Percentiles rank a stretch among this genome's conserved stretches.
Evolutionary conservation across 1,139 yeast genomes (phyloP).

Genomic region (Lizanozyma gosingica): DNA sequence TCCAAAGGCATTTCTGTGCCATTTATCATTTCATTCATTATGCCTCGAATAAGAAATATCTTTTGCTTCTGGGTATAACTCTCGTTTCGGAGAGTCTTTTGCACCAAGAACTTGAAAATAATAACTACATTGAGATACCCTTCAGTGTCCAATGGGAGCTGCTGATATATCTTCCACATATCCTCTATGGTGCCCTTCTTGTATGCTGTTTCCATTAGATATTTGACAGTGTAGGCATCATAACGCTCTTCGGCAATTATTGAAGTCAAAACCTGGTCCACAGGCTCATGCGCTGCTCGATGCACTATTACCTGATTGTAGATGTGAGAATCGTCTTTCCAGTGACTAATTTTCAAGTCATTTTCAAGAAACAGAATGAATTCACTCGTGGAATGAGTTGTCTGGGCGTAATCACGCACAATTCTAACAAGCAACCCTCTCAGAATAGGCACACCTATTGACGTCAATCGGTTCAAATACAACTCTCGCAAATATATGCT

Average conservation of each 20-base stretch:
- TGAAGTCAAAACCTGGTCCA: constrained; percentile 4
- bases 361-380: constrained; percentile 24
- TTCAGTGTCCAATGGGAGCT: background rate
- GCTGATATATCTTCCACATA: background rate
- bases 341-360: constrained; percentile 21
- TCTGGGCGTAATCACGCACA: constrained; percentile 27
- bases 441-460: constrained; percentile 26
- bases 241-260: constrained; percentile 1
- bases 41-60: constrained; percentile 15
- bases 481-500: constrained; percentile 31
- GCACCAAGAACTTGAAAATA: background rate
- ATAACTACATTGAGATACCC: background rate
- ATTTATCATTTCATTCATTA: constrained; percentile 17
- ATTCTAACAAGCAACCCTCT: constrained; percentile 21
- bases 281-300: background rate
- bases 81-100: background rate
- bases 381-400: constrained; percentile 19
- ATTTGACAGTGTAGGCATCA: constrained; percentile 11
- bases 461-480: constrained; percentile 23
- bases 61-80: constrained; percentile 1
- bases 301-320: constrained; percentile 19
- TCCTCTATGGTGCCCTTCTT: constrained; percentile 6
- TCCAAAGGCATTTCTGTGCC: constrained; percentile 18
- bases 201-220: constrained; percentile 9
- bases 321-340: constrained; percentile 24